Conservation (phyloP, 306 rosid genomes). For the Trifolium fragiferum region DNA sequence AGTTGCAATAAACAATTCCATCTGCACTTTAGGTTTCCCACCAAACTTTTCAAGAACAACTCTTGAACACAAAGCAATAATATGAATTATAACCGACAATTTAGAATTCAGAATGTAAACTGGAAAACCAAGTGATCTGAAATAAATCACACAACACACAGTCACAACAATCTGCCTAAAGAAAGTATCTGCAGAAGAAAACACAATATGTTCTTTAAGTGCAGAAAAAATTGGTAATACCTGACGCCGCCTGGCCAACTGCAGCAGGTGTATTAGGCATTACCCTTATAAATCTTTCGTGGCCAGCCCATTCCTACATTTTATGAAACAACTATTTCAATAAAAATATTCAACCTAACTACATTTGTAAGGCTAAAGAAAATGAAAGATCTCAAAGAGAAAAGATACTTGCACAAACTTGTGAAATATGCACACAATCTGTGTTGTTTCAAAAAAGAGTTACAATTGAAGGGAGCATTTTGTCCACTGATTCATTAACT, state of each 20-base stretch:
- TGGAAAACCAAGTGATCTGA: constrained; percentile 1
- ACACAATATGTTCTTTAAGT: constrained; percentile 14
- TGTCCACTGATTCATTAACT: background rate
- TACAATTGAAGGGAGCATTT: background rate
- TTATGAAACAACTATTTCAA: constrained; percentile 36
- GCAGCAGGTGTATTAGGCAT: constrained; percentile 85
- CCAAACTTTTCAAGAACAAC: constrained; percentile 14
- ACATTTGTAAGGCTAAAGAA: constrained; percentile 22
- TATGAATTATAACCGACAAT: constrained; percentile 3
- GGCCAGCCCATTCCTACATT: constrained; percentile 83
- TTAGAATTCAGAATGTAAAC: constrained; percentile 25
- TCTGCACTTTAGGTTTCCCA: constrained; percentile 1
- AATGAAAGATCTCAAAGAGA: background rate
- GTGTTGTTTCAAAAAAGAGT: background rate
- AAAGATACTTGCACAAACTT: constrained; percentile 31
- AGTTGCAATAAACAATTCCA: constrained; percentile 7
- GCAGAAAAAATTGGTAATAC: constrained; percentile 43
- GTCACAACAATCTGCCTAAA: constrained; percentile 6
- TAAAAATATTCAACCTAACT: constrained; percentile 26
- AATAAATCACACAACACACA: constrained; percentile 13
- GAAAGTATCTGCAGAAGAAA: constrained; percentile 32
- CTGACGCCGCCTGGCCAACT: constrained; percentile 82
- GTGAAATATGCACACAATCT: background rate
- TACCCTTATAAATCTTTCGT: constrained; percentile 71
- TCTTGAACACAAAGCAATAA: constrained; percentile 5